Evolutionary conservation across 2,329 filamentous ascomycete species (phyloP), one percentile per base, ranked within the genome.

Genomic region (Epichloe aotearoae): DNA sequence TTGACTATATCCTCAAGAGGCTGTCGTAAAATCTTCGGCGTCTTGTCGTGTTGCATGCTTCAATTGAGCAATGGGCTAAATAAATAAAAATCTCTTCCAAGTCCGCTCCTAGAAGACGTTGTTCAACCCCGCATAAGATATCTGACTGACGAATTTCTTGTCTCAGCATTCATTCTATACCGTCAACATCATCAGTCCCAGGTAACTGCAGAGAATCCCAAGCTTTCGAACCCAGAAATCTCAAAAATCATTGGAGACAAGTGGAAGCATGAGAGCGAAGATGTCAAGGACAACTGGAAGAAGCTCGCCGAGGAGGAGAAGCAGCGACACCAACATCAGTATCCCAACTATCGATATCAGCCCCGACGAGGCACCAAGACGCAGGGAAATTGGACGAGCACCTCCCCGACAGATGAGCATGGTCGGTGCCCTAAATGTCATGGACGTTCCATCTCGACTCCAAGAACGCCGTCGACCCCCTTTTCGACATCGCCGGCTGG

Each of bases 231-330:
- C 67, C 91, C 91, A 3, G 88, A 96, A 49, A 95, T 97, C 59
- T 96, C 91, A 57, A 96, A 96, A 69, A 94, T 97, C 59, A 95
- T 97, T 58, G 91, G 91, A 49, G 81, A 88, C 65, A 84, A 90
- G 77, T 98, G 93, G 93, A 82, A 84, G 61, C 77, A 82, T 51
- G 83, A 94, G 62, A 70, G 82, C 4, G 76, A 84, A 23, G 80
- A 86, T 49, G 76, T 83, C 52, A 95, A 95, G 69, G 79, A 82
- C 56, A 78, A 83, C 64, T 98, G 93, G 93, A 95, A 93, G 66
- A 76, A 77, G 54, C 77, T 95, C 51, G 93, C 93, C 53, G 88
- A 94, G 69, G 86, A 95, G 69, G 93, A 97, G 66, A 97, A 97
- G 72, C 74, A 82, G 54, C 84, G 86, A 17, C 93, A 98, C 66